phyloP scores from a whole-genome alignment of 1,139 yeast species.

The Candida sp. region DNA sequence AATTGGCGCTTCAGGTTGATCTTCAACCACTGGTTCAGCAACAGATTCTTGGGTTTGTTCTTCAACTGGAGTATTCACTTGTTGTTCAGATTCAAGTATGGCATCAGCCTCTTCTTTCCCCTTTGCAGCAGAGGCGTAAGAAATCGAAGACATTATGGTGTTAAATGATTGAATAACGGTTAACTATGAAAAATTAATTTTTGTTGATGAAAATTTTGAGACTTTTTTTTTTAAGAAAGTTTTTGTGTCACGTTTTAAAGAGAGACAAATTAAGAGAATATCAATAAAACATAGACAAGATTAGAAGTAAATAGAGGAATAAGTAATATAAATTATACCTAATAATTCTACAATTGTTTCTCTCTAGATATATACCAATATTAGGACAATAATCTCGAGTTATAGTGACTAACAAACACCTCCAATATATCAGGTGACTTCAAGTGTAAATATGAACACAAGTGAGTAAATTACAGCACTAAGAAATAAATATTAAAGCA shows the following conservation, averaged over 20 bases:
- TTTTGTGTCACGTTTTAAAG: not conserved
- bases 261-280: too few relatives aligned
- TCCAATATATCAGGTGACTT: too few relatives aligned
- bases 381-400: too few relatives aligned
- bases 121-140: slow-evolving; percentile 30
- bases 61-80: slow-evolving; percentile 4
- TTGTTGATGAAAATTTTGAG: not conserved
- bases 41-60: not conserved
- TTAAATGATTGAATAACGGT: not conserved
- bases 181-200: not conserved
- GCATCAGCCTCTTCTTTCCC: slow-evolving; percentile 12
- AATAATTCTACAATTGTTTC: too few relatives aligned
- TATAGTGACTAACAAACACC: too few relatives aligned
- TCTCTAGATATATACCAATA: too few relatives aligned
- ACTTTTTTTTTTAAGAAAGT: not conserved
- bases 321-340: too few relatives aligned
- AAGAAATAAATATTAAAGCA: too few relatives aligned
- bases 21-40: not conserved
- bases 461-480: too few relatives aligned
- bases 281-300: too few relatives aligned
- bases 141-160: slow-evolving; percentile 13
- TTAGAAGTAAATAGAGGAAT: too few relatives aligned
- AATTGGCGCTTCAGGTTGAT: slow-evolving; percentile 7
- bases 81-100: slow-evolving; percentile 2
- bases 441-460: too few relatives aligned